A percentile compares a stretch with the other conserved stretches of the same genome.
Conservation (phyloP, 2,329 filamentous ascomycete species). For the Zalaria sp. region DNA sequence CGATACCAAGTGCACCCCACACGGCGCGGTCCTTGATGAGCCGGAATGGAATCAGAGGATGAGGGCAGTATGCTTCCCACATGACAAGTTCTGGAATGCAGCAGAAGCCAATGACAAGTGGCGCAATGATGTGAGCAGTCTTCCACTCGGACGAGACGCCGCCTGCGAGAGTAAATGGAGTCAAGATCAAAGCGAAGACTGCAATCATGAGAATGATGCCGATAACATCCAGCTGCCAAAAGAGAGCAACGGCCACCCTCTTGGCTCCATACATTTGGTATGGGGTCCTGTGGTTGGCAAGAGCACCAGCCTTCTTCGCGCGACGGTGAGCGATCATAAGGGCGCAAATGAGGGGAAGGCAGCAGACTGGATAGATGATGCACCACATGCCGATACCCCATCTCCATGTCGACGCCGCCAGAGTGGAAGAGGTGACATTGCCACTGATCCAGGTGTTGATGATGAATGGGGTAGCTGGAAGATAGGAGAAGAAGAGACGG, state of each 20-base stretch:
- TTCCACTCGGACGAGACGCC: conserved; percentile 20
- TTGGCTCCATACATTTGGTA: conserved; percentile 27
- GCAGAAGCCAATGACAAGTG: conserved; percentile 23
- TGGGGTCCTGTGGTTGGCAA: conserved; percentile 30
- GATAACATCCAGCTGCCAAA: conserved; percentile 43
- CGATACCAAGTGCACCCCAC: conserved; percentile 49
- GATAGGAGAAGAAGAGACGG: conserved; percentile 50
- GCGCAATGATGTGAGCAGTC: conserved; percentile 25
- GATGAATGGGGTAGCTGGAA: conserved; percentile 45
- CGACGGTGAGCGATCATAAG: conserved; percentile 37
- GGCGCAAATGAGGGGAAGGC: conserved; percentile 43
- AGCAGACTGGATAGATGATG: conserved; percentile 48
- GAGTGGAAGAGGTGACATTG: conserved; percentile 37
- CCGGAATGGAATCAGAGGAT: conserved; percentile 26
- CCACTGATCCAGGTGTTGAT: conserved; percentile 51
- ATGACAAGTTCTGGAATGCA: conserved; percentile 22
- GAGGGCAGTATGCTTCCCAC: conserved; percentile 25
- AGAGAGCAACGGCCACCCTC: conserved; percentile 29
- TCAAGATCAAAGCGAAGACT: conserved; percentile 51
- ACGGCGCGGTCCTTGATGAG: conserved; percentile 50
- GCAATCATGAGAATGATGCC: conserved; percentile 47
- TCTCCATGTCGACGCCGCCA: conserved; percentile 37
- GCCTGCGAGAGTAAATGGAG: conserved; percentile 47
- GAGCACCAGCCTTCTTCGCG: conserved; percentile 36
- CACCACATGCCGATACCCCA: conserved; percentile 57